Evolutionary conservation across 1,139 yeast species (phyloP).

Genomic region (Suhomyces kunorum): DNA sequence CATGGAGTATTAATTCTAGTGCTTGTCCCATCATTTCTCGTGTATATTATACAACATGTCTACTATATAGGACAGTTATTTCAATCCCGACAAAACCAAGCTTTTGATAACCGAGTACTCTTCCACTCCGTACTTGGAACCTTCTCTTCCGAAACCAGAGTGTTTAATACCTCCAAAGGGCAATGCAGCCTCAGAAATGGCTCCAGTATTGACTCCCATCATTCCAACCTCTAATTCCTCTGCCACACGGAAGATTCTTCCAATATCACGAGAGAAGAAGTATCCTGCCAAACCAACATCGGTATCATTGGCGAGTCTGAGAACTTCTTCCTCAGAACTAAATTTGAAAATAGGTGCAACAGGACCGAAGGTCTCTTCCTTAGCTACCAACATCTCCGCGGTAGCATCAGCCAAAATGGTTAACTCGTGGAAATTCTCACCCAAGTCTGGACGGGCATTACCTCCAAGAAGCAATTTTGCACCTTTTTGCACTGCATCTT

Average conservation of each 20-base stretch:
- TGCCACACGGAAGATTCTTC: constrained; percentile 56
- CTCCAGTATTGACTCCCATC: constrained; percentile 50
- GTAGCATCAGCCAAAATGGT: constrained; percentile 44
- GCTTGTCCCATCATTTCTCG: background rate
- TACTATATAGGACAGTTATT: background rate
- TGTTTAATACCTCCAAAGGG: constrained; percentile 54
- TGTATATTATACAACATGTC: constrained; percentile 5
- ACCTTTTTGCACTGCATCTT: constrained; percentile 46
- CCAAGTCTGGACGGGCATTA: constrained; percentile 41
- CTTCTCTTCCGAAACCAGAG: constrained; percentile 54
- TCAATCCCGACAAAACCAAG: constrained; percentile 36
- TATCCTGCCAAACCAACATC: constrained; percentile 49
- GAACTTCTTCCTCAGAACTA: constrained; percentile 41
- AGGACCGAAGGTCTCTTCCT: constrained; percentile 52
- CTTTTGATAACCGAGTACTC: constrained; percentile 46
- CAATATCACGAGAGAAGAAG: constrained; percentile 44
- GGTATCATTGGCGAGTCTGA: constrained; percentile 40
- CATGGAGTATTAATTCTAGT: constrained; percentile 1
- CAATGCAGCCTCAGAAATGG: constrained; percentile 48
- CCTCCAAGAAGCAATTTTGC: constrained; percentile 45
- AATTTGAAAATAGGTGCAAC: constrained; percentile 46
- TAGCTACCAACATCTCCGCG: constrained; percentile 39
- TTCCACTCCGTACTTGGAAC: constrained; percentile 48
- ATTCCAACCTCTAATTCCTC: constrained; percentile 48
- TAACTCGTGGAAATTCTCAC: constrained; percentile 43